Conservation (phyloP, 768 basidiomycete species). For the Rhodotorula paludigena region DNA sequence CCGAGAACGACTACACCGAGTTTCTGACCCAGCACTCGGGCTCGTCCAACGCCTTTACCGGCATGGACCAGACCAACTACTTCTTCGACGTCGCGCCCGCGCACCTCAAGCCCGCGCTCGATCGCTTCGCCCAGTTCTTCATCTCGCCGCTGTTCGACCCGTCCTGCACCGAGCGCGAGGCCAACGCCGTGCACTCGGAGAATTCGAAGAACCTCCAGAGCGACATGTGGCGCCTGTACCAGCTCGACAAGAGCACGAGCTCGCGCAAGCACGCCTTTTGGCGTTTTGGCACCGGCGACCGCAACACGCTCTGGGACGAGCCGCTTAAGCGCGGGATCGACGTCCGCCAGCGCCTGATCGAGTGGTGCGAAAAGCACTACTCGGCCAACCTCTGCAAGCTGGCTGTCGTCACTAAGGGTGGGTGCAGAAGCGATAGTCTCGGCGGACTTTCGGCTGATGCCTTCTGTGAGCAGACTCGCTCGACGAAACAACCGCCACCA, state of each 20-base stretch:
- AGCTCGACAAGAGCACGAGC: conserved; percentile 70
- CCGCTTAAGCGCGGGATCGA: conserved; percentile 47
- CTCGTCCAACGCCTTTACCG: conserved; percentile 84
- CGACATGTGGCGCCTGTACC: conserved; percentile 89
- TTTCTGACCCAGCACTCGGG: conserved; percentile 58
- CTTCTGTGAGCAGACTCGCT: conserved; percentile 42
- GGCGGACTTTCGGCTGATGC: too few species aligned
- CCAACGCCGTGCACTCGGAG: conserved; percentile 95
- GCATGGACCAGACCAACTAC: conserved; percentile 85
- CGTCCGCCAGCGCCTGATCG: conserved; percentile 49
- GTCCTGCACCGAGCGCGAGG: conserved; percentile 78
- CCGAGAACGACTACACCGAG: conserved; percentile 90
- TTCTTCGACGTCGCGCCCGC: conserved; percentile 61
- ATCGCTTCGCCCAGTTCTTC: conserved; percentile 64
- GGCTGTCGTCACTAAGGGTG: conserved; percentile 49
- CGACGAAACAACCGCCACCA: conserved; percentile 41
- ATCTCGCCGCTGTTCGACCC: conserved; percentile 81
- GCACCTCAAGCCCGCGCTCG: conserved; percentile 44
- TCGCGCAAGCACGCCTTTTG: conserved; percentile 50
- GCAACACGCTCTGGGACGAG: conserved; percentile 49
- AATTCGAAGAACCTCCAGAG: conserved; percentile 92
- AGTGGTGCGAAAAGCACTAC: conserved; percentile 51
- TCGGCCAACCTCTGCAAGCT: conserved; percentile 51
- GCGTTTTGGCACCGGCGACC: conserved; percentile 52
- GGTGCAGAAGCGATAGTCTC: too few species aligned